Conservation (phyloP, 2,329 filamentous ascomycete species). For the Xylariaceae sp. region DNA sequence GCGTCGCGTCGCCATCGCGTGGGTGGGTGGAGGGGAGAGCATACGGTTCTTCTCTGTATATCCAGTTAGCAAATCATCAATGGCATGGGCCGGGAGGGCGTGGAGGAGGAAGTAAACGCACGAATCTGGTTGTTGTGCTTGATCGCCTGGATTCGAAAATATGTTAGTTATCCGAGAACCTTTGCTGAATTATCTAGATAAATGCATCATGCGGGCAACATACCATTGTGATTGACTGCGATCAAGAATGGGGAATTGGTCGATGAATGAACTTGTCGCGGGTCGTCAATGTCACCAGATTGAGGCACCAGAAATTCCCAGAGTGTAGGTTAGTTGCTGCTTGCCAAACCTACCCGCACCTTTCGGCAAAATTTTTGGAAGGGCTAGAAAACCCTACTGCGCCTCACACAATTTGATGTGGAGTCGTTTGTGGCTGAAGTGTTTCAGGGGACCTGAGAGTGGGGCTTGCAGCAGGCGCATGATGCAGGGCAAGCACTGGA, state of each 20-base stretch:
- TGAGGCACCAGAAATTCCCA: constrained; percentile 35
- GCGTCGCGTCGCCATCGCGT: constrained; percentile 1
- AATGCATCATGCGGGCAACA: constrained; percentile 12
- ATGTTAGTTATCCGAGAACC: constrained; percentile 28
- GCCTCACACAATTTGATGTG: constrained; percentile 1
- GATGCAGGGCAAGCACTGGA: no score
- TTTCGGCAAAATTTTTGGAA: constrained; percentile 37
- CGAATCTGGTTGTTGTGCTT: constrained; percentile 98
- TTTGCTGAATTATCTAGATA: constrained; percentile 10
- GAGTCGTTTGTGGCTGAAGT: neutral
- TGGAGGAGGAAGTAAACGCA: constrained; percentile 10
- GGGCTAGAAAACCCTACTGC: constrained; percentile 42
- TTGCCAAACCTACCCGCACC: constrained; percentile 24
- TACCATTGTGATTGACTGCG: constrained; percentile 46
- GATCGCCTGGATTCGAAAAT: constrained; percentile 68
- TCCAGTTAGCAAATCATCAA: constrained; percentile 6
- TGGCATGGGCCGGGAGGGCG: neutral
- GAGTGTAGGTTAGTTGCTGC: constrained; percentile 13
- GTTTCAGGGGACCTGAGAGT: no score
- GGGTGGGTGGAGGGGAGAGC: constrained; percentile 31
- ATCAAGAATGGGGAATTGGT: constrained; percentile 44
- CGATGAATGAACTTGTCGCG: constrained; percentile 33
- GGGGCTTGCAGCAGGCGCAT: no score
- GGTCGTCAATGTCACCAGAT: constrained; percentile 34
- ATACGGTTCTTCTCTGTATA: constrained; percentile 72